A percentile compares a stretch with the other conserved stretches of the same genome.
phyloP scores from a whole-genome alignment of 1,284 basidiomycete species.

The Pseudozyma sp. region DNA sequence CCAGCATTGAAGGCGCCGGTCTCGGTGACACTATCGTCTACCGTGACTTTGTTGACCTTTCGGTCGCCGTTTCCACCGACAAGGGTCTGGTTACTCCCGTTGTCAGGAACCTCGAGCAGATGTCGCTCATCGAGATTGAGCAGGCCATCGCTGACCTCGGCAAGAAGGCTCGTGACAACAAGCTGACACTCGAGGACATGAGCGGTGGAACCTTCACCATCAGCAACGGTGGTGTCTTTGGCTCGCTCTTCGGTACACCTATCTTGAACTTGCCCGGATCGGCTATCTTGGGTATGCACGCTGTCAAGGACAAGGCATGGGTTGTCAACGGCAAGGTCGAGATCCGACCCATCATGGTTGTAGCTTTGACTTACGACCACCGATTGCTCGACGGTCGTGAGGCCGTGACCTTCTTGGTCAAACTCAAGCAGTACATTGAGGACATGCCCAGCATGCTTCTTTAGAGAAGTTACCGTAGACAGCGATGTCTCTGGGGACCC shows the following conservation, averaged over 20 bases:
- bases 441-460: slow-evolving; percentile 67
- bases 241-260: slow-evolving; percentile 94
- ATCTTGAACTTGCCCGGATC: slow-evolving; percentile 93
- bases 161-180: slow-evolving; percentile 94
- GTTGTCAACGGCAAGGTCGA: slow-evolving; percentile 78
- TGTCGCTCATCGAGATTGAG: slow-evolving; percentile 93
- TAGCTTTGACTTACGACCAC: slow-evolving; percentile 90
- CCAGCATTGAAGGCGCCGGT: slow-evolving; percentile 80
- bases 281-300: slow-evolving; percentile 94
- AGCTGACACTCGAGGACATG: slow-evolving; percentile 87
- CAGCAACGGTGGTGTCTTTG: slow-evolving; percentile 98
- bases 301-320: slow-evolving; percentile 93
- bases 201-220: slow-evolving; percentile 97
- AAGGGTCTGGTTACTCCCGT: slow-evolving; percentile 98
- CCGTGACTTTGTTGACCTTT: slow-evolving; percentile 78
- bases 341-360: slow-evolving; percentile 94
- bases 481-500: not conserved
- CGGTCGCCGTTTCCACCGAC: slow-evolving; percentile 93
- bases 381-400: slow-evolving; percentile 94
- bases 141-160: slow-evolving; percentile 88
- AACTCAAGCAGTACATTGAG: slow-evolving; percentile 70
- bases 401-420: slow-evolving; percentile 96
- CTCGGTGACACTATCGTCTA: slow-evolving; percentile 91
- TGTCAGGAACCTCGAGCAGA: slow-evolving; percentile 86
- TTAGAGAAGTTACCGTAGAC: slow-evolving; percentile 11